Conservation (phyloP, 371 early-diverging fungal genomes). For the Parasitella parasitica region DNA sequence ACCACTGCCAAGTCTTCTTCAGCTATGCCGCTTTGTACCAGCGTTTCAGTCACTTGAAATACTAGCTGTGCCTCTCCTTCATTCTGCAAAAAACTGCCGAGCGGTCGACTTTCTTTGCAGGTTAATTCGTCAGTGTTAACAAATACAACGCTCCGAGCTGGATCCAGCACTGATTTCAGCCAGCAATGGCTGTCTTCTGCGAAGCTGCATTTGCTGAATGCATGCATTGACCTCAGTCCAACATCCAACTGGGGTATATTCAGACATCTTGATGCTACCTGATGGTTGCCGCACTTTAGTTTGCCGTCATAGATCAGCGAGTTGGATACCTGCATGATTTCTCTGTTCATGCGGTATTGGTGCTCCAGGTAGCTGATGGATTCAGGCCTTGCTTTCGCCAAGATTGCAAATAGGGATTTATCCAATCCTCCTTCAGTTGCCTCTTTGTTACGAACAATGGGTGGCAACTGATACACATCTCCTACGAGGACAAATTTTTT, state of each 20-base stretch:
- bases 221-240: constrained; percentile 30
- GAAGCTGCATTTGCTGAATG: not conserved
- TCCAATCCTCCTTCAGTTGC: constrained; percentile 53
- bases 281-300: constrained; percentile 75
- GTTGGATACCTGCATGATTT: constrained; percentile 92
- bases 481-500: constrained; percentile 94
- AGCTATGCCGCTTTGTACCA: constrained; percentile 66
- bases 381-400: constrained; percentile 82
- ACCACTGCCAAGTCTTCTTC: constrained; percentile 76
- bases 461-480: constrained; percentile 98
- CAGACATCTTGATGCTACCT: constrained; percentile 58
- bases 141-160: constrained; percentile 72
- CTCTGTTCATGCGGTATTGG: constrained; percentile 97
- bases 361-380: constrained; percentile 75
- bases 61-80: constrained; percentile 71
- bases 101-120: constrained; percentile 47
- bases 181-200: constrained; percentile 50
- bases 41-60: constrained; percentile 41
- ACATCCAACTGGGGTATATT: constrained; percentile 42
- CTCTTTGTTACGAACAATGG: constrained; percentile 71
- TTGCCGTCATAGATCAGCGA: constrained; percentile 79
- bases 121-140: constrained; percentile 78
- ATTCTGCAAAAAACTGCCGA: constrained; percentile 64
- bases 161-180: constrained; percentile 65
- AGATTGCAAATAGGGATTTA: constrained; percentile 74